Evolutionary conservation across 169 alveolate genomes (phyloP), one percentile per base, ranked within the genome.

Genomic region (Eimeria sp.): DNA sequence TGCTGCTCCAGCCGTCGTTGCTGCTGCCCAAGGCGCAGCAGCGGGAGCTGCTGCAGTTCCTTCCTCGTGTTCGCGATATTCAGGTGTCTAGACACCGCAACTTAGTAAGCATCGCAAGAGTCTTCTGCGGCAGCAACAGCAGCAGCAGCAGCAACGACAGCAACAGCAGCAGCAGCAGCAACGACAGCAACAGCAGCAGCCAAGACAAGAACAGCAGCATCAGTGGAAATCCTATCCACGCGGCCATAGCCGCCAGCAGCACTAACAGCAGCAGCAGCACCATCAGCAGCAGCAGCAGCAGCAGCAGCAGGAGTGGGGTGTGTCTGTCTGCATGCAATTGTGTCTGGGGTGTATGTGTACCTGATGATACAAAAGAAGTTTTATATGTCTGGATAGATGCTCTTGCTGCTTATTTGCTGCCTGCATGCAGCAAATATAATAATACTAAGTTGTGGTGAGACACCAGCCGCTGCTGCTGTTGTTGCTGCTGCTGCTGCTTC

Each of bases 31-130:
- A 47, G n/a, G 87, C 61, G 87, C 87, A 76, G 87, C 87, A 76
- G 34, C 87, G 87, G 87, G 87, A 76, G 87, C 87, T 76, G 65
- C 61, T 76, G 87, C 87, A 76, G 43, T 76, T 76, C 61, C 61
- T 76, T 40, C 87, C 87, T 16, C 87, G 61, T 7, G 34, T 76
- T 2, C 87, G 87, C 7, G 87, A 76, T 34, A 76, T 76, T 47
- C 61, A 76, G 61, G 87, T 76, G 87, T 76, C 87, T 43, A 76
- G 87, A 76, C 87, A 76, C 87, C 87, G 87, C 87, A 47, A 16
- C 61, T 7, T 76, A 6, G 87, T 76, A 43, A 43, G n/a, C 16
- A 43, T 76, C 0, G 58, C 87, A 9, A 76, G 61, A 27, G 63
- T 76, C 34, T 22, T 76, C 40, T 76, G 87, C 87, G 1, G 87